Conservation (phyloP, 345 rosid species). For the Gossypium arboreum region DNA sequence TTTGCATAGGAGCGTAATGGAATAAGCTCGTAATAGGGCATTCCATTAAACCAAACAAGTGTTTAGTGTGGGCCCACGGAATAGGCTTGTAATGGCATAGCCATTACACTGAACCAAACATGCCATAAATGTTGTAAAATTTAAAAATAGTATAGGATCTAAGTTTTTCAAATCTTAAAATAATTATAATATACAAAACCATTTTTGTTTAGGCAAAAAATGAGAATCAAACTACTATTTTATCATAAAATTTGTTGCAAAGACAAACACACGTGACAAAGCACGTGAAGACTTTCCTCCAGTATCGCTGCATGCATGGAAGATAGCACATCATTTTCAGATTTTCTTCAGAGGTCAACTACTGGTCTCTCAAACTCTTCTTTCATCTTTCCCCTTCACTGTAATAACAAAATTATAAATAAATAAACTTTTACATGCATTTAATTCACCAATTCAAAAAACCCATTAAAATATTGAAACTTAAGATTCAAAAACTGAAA, state of each 20-base stretch:
- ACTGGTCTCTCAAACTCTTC: not conserved
- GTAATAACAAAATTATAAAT: conserved; percentile 3
- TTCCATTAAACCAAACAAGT: no score
- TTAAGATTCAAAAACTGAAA: conserved; percentile 25
- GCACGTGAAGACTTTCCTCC: not conserved
- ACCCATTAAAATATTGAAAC: conserved; percentile 22
- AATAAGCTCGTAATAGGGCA: no score
- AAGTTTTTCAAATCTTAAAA: conserved; percentile 4
- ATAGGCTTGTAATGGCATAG: no score
- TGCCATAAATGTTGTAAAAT: not conserved
- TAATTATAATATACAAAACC: not conserved
- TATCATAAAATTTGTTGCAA: not conserved
- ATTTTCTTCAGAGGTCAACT: conserved; percentile 8
- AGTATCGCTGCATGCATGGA: conserved; percentile 11
- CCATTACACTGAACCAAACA: no score
- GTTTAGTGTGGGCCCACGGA: no score
- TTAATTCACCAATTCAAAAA: conserved; percentile 15
- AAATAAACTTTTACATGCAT: conserved; percentile 24
- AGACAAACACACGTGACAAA: not conserved
- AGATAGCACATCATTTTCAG: conserved; percentile 1
- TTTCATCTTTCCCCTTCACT: not conserved
- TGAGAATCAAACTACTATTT: not conserved
- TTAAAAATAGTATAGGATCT: not conserved
- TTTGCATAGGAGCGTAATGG: no score
- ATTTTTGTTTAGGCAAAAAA: not conserved